These are phyloP conservation scores for Artemisia tridentata DNA, from an alignment of 129 eudicot species.

Conservation along the genomic window DNA sequence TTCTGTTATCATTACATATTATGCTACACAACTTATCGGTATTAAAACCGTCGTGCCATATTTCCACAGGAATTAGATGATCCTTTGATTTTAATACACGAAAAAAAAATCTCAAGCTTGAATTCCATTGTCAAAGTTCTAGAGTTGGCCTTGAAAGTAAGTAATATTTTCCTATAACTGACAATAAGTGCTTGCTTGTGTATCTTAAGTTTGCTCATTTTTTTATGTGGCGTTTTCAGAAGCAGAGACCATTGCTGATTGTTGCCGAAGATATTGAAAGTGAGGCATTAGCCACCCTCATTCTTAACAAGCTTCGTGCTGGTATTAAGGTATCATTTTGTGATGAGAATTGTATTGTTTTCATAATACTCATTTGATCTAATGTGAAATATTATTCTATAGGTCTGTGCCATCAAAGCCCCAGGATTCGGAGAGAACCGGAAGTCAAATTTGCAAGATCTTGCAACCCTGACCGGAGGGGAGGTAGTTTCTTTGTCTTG, in stretches of 20 bases:
- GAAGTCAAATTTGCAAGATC: conserved; percentile 46
- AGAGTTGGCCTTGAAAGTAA: conserved; percentile 77
- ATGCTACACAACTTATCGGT: not conserved
- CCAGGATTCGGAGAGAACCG: conserved; percentile 58
- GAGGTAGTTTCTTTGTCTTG: conserved; percentile 26
- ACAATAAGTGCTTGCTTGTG: not conserved
- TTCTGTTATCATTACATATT: not conserved
- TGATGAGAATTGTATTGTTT: not conserved
- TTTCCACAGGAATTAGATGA: conserved; percentile 54
- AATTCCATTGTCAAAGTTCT: conserved; percentile 56
- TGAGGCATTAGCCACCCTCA: conserved; percentile 4
- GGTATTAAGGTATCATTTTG: conserved; percentile 45
- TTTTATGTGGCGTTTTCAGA: conserved; percentile 22
- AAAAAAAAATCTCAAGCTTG: conserved; percentile 70
- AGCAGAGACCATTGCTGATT: conserved; percentile 47
- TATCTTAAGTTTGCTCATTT: not conserved
- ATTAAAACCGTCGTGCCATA: not conserved
- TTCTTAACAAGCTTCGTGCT: conserved; percentile 42
- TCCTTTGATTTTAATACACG: conserved; percentile 63
- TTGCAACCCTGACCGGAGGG: conserved; percentile 49
- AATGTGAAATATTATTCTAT: not conserved
- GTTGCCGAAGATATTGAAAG: not conserved
- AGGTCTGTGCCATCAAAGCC: conserved; percentile 55
- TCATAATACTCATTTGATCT: not conserved
- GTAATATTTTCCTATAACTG: not conserved